phyloP scores from a whole-genome alignment of 176 grass and related monocot genomes.

The Ensete glaucum region DNA sequence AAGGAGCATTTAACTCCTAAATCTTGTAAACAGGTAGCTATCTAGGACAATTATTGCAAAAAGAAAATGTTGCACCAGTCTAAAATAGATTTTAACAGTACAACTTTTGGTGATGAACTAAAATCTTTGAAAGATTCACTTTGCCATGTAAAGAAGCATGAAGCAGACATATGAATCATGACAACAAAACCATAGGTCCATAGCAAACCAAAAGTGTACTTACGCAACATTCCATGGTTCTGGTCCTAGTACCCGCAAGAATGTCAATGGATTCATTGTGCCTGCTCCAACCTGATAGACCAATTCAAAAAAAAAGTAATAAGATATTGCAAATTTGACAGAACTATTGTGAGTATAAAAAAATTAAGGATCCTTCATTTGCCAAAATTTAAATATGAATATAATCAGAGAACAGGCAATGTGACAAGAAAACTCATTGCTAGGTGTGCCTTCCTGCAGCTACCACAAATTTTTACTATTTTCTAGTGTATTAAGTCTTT shows the following conservation, averaged over 20 bases:
- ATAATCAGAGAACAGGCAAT: not conserved
- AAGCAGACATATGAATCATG: not conserved
- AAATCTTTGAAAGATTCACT: not conserved
- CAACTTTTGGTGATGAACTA: too few relatives aligned
- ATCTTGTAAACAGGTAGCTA: too few relatives aligned
- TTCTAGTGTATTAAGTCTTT: too few relatives aligned
- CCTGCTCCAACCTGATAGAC: slow-evolving; percentile 73
- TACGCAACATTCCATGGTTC: slow-evolving; percentile 98
- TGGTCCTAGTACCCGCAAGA: slow-evolving; percentile 77
- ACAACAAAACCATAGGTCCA: not conserved
- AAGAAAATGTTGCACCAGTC: too few relatives aligned
- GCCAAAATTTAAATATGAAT: not conserved
- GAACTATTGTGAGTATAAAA: not conserved
- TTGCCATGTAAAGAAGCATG: not conserved
- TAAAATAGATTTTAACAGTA: too few relatives aligned
- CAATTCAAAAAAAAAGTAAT: not conserved
- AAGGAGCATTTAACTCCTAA: too few relatives aligned
- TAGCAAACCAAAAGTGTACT: slow-evolving; percentile 17
- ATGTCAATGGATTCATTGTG: slow-evolving; percentile 92
- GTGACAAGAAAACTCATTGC: too few relatives aligned
- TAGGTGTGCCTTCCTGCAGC: too few relatives aligned
- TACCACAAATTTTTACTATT: too few relatives aligned
- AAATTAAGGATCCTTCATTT: not conserved
- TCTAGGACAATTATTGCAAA: too few relatives aligned
- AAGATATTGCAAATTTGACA: slow-evolving; percentile 2